Conservation (phyloP, 2,329 filamentous ascomycete species). For the Alternaria sp. region DNA sequence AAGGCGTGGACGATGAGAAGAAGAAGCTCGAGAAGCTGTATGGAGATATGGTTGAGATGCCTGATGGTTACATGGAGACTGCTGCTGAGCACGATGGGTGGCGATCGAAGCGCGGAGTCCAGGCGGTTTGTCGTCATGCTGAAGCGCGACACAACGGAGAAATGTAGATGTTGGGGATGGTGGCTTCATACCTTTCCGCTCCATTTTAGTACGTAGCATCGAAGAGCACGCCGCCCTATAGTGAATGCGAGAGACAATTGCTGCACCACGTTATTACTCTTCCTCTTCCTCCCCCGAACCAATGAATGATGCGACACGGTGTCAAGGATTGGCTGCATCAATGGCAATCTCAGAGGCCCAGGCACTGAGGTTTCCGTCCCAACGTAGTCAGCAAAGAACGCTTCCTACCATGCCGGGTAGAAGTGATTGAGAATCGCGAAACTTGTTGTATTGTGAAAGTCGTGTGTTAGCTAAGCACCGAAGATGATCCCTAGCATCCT, state of each 20-base stretch:
- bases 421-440: not conserved
- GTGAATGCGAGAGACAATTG: too few species aligned
- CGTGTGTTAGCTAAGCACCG: not conserved
- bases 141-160: not conserved
- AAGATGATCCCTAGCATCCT: constrained; percentile 6
- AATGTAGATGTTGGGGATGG: not conserved
- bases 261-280: too few species aligned
- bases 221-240: not conserved
- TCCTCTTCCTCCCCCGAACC: too few species aligned
- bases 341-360: too few species aligned
- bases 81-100: constrained; percentile 21
- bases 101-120: constrained; percentile 15
- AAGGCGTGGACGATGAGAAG: constrained; percentile 5
- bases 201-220: not conserved
- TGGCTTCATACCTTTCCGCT: not conserved
- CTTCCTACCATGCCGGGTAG: too few species aligned
- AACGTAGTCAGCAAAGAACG: too few species aligned
- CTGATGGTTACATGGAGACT: constrained; percentile 12
- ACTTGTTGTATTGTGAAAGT: not conserved
- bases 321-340: too few species aligned
- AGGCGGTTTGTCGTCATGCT: constrained; percentile 15
- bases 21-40: constrained; percentile 9
- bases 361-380: too few species aligned
- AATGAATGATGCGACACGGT: too few species aligned
- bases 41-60: constrained; percentile 13